phyloP scores from a whole-genome alignment of 768 basidiomycete genomes.

The Cantharellus cinnabarinus region DNA sequence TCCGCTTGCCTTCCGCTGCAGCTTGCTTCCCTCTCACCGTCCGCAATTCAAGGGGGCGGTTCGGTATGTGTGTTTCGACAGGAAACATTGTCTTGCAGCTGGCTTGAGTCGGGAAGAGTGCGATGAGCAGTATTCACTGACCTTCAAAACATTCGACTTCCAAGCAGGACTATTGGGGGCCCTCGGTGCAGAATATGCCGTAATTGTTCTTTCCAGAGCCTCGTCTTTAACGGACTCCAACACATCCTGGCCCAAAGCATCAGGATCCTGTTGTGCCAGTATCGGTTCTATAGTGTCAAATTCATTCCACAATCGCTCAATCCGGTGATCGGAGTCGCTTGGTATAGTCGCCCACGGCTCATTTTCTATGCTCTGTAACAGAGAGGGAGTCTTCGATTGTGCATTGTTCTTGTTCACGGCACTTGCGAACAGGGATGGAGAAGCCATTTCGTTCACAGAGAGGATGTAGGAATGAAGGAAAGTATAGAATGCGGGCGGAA shows the following conservation, averaged over 20 bases:
- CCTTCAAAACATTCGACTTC: too few relatives aligned
- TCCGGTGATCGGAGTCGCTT: constrained; percentile 63
- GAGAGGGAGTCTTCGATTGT: background rate
- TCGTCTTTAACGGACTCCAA: too few relatives aligned
- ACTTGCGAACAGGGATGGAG: constrained; percentile 22
- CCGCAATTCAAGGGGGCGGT: constrained; percentile 35
- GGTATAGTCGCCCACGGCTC: constrained; percentile 20
- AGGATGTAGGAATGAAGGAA: constrained; percentile 82
- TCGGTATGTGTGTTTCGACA: constrained; percentile 47
- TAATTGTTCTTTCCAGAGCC: too few relatives aligned
- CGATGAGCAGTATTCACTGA: too few relatives aligned
- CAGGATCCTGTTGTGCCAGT: constrained; percentile 17
- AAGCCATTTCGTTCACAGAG: constrained; percentile 49
- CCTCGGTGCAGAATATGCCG: too few relatives aligned
- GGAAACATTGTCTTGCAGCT: constrained; percentile 31
- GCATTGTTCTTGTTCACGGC: background rate
- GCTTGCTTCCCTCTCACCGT: constrained; percentile 24
- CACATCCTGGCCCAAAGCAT: too few relatives aligned
- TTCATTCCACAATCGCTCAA: constrained; percentile 73
- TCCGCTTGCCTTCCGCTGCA: constrained; percentile 35
- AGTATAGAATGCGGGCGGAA: constrained; percentile 87
- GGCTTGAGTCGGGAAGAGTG: background rate
- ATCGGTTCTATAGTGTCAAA: constrained; percentile 67
- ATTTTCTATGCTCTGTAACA: background rate
- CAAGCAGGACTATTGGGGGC: too few relatives aligned